phyloP scores from a whole-genome alignment of 23 red algal species.

The Gracilaria gracilis region DNA sequence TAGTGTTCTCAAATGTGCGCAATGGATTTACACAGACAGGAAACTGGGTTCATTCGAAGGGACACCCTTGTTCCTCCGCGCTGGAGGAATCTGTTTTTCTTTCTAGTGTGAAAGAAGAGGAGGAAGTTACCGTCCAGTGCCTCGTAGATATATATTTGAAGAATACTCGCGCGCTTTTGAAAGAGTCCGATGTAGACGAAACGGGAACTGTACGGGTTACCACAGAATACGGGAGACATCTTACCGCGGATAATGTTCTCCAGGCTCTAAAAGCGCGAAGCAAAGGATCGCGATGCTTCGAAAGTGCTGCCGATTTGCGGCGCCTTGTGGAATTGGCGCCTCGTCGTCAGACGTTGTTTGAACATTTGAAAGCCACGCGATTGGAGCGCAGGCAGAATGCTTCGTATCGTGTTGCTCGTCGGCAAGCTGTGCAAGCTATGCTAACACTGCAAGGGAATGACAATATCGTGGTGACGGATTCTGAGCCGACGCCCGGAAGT shows the following conservation, averaged over 20 bases:
- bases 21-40: not conserved
- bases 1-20: no score
- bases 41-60: not conserved
- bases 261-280: not conserved
- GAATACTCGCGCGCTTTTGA: not conserved
- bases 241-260: not conserved
- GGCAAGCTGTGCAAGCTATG: no score
- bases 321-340: not conserved
- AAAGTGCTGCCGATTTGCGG: not conserved
- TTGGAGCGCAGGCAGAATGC: no score
- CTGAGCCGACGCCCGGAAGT: no score
- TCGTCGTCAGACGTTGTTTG: not conserved
- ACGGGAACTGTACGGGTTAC: not conserved
- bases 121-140: not conserved
- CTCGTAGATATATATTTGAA: not conserved
- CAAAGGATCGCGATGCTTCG: not conserved
- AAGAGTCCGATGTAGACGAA: not conserved
- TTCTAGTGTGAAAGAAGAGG: not conserved
- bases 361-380: not conserved
- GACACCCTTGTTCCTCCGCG: not conserved
- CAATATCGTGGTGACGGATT: no score
- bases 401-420: no score
- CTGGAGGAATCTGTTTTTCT: not conserved
- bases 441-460: no score
- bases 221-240: not conserved